Percentiles rank a stretch among this genome's conserved stretches.
These are phyloP conservation scores for Rhizophagus sp. DNA, from an alignment of 192 early-diverging fungal species.

Conservation along the genomic window DNA sequence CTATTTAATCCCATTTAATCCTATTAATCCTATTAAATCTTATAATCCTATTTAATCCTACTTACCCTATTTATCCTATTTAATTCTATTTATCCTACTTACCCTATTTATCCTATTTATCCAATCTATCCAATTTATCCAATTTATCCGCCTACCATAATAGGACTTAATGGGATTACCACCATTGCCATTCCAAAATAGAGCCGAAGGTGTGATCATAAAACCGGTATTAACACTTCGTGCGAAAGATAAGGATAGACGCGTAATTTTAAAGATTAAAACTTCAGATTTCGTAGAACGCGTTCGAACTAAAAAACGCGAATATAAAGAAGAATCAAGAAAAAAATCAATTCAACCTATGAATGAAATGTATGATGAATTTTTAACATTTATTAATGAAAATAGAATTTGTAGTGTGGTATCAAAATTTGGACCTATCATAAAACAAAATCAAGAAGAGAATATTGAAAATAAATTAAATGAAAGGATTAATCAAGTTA, in stretches of 20 bases:
- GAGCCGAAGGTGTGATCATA: slow-evolving; percentile 15
- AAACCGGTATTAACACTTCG: neutral
- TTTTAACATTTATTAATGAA: slow-evolving; percentile 2
- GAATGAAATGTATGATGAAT: neutral
- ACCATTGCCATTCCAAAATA: neutral
- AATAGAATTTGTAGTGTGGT: neutral
- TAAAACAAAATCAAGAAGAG: neutral
- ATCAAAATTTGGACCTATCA: neutral
- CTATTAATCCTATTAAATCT: too few species aligned
- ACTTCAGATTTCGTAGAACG: neutral
- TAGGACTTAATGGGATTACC: neutral
- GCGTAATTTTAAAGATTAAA: slow-evolving; percentile 11
- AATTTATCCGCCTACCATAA: too few species aligned
- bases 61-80: too few species aligned
- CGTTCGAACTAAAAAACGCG: neutral
- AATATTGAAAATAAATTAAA: neutral
- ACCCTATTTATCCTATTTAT: too few species aligned
- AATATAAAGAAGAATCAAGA: neutral
- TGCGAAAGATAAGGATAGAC: neutral
- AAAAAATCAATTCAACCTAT: neutral
- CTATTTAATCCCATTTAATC: too few species aligned
- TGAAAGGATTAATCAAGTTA: neutral
- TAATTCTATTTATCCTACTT: too few species aligned
- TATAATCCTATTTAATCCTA: too few species aligned
- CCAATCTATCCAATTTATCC: too few species aligned